These are phyloP conservation scores for Scheffersomyces stipitis DNA, from an alignment of 805 yeast species.

Conservation along the genomic window DNA sequence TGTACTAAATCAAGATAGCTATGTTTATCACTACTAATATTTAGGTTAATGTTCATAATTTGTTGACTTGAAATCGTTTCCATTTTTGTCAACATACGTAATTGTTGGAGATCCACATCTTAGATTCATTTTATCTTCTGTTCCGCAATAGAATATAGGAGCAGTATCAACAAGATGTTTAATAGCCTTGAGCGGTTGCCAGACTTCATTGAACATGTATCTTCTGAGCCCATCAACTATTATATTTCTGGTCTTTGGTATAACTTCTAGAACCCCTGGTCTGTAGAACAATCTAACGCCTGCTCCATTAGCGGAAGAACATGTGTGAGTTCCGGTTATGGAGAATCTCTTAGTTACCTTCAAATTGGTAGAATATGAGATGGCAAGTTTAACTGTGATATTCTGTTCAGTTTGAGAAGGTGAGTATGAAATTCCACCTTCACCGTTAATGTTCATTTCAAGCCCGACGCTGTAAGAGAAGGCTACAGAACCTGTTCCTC, in stretches of 20 bases:
- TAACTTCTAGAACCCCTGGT: slow-evolving; percentile 9
- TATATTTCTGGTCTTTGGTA: slow-evolving; percentile 8
- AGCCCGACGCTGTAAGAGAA: slow-evolving; percentile 8
- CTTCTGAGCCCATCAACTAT: slow-evolving; percentile 5
- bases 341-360: slow-evolving; percentile 6
- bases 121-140: slow-evolving; percentile 15
- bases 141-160: slow-evolving; percentile 19
- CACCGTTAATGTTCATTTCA: slow-evolving; percentile 3
- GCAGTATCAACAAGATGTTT: slow-evolving; percentile 8
- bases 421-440: background rate
- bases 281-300: slow-evolving; percentile 17
- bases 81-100: slow-evolving; percentile 6
- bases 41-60: no score
- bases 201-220: slow-evolving; percentile 3
- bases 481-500: background rate
- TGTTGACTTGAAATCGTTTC: slow-evolving; percentile 2
- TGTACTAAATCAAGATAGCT: background rate
- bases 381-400: slow-evolving; percentile 2
- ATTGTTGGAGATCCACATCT: slow-evolving; percentile 11
- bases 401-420: background rate
- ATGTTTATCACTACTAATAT: background rate
- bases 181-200: slow-evolving; percentile 7
- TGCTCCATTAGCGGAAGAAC: slow-evolving; percentile 14
- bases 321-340: slow-evolving; percentile 15
- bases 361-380: slow-evolving; percentile 4